Conservation (phyloP, 2,329 filamentous ascomycete species). For the Chaetothyriales sp. region DNA sequence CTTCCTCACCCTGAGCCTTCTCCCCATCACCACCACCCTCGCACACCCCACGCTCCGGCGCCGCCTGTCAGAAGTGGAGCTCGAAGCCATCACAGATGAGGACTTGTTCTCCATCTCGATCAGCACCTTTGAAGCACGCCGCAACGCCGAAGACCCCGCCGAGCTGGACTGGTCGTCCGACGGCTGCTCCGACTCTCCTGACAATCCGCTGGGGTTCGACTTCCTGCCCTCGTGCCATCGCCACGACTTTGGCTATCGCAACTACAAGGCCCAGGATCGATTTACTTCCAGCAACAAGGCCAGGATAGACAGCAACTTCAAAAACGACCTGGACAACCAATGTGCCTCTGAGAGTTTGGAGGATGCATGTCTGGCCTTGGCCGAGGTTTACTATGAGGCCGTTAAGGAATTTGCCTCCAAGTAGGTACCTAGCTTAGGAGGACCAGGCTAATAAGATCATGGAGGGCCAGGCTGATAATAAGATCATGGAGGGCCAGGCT, state of each 20-base stretch:
- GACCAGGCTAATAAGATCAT: too few relatives aligned
- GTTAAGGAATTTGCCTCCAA: conserved; percentile 20
- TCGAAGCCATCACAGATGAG: conserved; percentile 27
- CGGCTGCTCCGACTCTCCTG: conserved; percentile 23
- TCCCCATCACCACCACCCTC: neutral
- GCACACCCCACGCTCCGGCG: neutral
- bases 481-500: too few relatives aligned
- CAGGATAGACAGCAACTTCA: conserved; percentile 40
- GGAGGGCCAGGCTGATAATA: too few relatives aligned
- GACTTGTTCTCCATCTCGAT: conserved; percentile 36
- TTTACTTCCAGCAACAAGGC: conserved; percentile 32
- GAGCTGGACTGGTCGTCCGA: conserved; percentile 26
- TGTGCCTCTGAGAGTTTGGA: conserved; percentile 18
- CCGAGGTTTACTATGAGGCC: conserved; percentile 24
- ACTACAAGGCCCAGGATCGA: conserved; percentile 38
- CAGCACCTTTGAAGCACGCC: conserved; percentile 29
- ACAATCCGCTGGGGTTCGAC: conserved; percentile 23
- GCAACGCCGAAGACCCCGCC: conserved; percentile 29
- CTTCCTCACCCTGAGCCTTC: neutral
- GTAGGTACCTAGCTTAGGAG: neutral
- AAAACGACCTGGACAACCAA: conserved; percentile 23
- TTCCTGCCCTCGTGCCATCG: conserved; percentile 34
- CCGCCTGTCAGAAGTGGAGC: neutral
- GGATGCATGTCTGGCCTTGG: conserved; percentile 19
- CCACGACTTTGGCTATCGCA: conserved; percentile 45